A percentile compares a stretch with the other conserved stretches of the same genome.
phyloP scores from a whole-genome alignment of 257 asterid species.

The Plectranthus barbatus region DNA sequence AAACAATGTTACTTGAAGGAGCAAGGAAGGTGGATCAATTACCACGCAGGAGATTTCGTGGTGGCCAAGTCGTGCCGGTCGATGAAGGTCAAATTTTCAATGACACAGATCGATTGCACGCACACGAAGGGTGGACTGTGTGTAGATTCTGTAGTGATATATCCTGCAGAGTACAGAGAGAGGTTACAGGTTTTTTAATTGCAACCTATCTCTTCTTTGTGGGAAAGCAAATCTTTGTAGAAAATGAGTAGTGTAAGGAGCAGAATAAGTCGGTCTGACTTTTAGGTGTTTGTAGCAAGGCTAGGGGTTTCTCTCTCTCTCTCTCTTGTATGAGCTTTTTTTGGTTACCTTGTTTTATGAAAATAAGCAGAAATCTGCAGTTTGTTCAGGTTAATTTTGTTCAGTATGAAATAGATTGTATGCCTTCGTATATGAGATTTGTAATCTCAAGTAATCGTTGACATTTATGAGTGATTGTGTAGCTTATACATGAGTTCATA shows the following conservation, averaged over 20 bases:
- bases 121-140: constrained; percentile 90
- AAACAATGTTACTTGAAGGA: constrained; percentile 74
- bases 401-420: no score
- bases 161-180: constrained; percentile 49
- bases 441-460: no score
- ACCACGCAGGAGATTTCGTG: constrained; percentile 73
- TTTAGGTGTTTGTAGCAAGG: neutral
- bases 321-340: neutral
- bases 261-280: neutral
- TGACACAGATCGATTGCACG: constrained; percentile 95
- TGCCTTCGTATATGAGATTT: no score
- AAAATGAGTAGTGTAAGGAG: constrained; percentile 1
- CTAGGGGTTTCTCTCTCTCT: neutral
- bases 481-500: no score
- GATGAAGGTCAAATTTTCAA: constrained; percentile 59
- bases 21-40: constrained; percentile 61
- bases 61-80: constrained; percentile 28
- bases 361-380: no score
- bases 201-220: constrained; percentile 28
- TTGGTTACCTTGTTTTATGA: neutral
- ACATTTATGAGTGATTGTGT: no score
- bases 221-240: constrained; percentile 4
- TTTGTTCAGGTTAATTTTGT: no score
- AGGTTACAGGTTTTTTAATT: constrained; percentile 58
- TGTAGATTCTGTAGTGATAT: constrained; percentile 73